Conservation (phyloP, 2,329 filamentous ascomycete genomes). For the Neoarthrinium moseri region DNA sequence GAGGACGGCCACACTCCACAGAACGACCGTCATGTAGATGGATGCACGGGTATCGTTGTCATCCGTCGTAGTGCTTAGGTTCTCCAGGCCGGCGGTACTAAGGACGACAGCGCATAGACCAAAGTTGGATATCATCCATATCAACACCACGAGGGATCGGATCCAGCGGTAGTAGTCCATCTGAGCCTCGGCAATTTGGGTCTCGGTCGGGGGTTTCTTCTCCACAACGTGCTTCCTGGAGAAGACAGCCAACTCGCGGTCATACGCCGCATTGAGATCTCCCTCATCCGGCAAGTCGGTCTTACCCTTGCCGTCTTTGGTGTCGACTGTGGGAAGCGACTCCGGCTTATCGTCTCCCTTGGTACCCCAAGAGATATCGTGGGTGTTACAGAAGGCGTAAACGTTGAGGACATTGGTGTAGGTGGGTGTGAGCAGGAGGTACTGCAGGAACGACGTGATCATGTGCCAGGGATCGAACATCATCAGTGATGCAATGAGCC, state of each 20-base stretch:
- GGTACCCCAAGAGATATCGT: constrained; percentile 98
- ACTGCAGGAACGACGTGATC: constrained; percentile 93
- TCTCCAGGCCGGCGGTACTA: constrained; percentile 78
- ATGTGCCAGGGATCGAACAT: constrained; percentile 99
- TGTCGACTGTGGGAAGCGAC: constrained; percentile 81
- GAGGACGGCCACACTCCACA: constrained; percentile 85
- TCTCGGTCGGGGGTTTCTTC: constrained; percentile 56
- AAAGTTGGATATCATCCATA: constrained; percentile 97
- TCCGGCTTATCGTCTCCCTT: constrained; percentile 97
- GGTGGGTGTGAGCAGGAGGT: constrained; percentile 89
- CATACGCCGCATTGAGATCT: constrained; percentile 93
- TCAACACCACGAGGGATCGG: constrained; percentile 83
- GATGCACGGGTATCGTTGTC: constrained; percentile 59
- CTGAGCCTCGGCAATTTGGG: constrained; percentile 72
- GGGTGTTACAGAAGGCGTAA: constrained; percentile 98
- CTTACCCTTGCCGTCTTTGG: constrained; percentile 87
- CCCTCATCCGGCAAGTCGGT: constrained; percentile 94
- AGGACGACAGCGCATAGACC: constrained; percentile 83
- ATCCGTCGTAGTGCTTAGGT: constrained; percentile 49
- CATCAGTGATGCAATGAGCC: constrained; percentile 84
- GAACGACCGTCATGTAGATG: constrained; percentile 81
- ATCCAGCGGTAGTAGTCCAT: constrained; percentile 99
- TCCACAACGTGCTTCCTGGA: constrained; percentile 71
- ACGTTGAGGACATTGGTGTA: constrained; percentile 99
- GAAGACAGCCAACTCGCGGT: constrained; percentile 77